Base-by-base conservation (phyloP, 345 rosid species). In the Aquilaria sinensis region DNA sequence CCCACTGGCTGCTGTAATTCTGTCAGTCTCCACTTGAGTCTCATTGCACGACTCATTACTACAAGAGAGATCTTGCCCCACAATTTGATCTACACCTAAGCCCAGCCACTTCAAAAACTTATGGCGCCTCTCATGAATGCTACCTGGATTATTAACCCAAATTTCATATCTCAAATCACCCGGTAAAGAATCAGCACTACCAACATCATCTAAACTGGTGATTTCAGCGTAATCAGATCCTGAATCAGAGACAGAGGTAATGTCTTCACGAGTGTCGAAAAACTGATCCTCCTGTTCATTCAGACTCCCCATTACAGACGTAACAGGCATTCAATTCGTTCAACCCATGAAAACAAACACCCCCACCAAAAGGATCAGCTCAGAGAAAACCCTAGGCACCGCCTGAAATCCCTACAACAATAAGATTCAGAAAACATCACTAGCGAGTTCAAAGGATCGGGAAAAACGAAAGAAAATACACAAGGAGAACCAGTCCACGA, bases 61-160 rank as follows among this genome's bases (percentile, higher is more conserved):
- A 23, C 23, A 23, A 37, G 43, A 30, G 2, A n/a, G 13, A 54
- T 57, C 73, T 45, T 64, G 62, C 67, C 12, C 49, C 32, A 12
- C 45, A 7, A 58, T 30, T 49, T 63, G 67, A 63, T 57, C 74
- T 43, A 47, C 41, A 31, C 68, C 57, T 47, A 63, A 70, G 37
- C 77, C 83, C 81, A 80, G 80, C 85, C 80, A 81, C 37, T 70
- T 63, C 48, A 83, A 63, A 68, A 86, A 86, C 72, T 67, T 72
- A 62, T 33, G 54, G 12, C 86, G 63, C 45, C 86, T 64, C 16
- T 77, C 86, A 41, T 59, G 61, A 52, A 86, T 80, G 65, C 85
- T 83, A 62, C 48, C 66, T 10, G 77, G 79, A 58, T 63, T 72
- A 53, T 68, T 77, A 60, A 54, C 66, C 92, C 89, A 79, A 41